Percentiles rank a stretch among this genome's conserved stretches.
These are phyloP conservation scores for Pichia cephalocereana DNA, from an alignment of 805 yeast genomes.

Conservation along the genomic window DNA sequence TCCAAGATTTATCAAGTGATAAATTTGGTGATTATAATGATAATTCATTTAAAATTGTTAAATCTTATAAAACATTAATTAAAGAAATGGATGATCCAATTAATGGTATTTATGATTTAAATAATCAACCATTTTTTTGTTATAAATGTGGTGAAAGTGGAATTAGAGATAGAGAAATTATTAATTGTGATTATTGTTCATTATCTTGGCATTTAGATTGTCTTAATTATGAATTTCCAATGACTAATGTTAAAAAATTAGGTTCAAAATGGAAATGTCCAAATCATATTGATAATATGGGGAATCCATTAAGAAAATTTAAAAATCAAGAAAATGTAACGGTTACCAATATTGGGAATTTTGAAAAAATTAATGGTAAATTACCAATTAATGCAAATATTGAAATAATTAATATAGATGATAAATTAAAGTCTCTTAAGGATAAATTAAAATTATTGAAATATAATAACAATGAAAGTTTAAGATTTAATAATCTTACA, in stretches of 20 bases:
- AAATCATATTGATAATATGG: conserved; percentile 53
- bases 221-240: conserved; percentile 48
- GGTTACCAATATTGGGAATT: conserved; percentile 32
- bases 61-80: conserved; percentile 32
- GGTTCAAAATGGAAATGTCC: conserved; percentile 91
- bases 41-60: conserved; percentile 43
- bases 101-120: conserved; percentile 48
- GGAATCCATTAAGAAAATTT: conserved; percentile 38
- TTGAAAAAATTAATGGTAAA: conserved; percentile 33
- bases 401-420: conserved; percentile 40
- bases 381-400: conserved; percentile 38
- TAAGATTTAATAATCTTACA: conserved; percentile 28
- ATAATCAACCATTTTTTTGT: conserved; percentile 64
- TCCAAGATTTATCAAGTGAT: conserved; percentile 62
- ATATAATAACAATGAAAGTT: conserved; percentile 4
- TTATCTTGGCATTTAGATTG: conserved; percentile 88
- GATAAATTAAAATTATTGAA: neutral
- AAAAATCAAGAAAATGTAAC: conserved; percentile 45
- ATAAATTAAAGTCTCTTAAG: conserved; percentile 18
- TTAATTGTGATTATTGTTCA: conserved; percentile 77
- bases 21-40: conserved; percentile 65
- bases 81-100: conserved; percentile 49
- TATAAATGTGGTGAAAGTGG: conserved; percentile 62
- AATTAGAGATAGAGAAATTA: conserved; percentile 38
- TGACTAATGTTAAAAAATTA: conserved; percentile 59